These are phyloP conservation scores for Truncatella angustata DNA, from an alignment of 2,329 filamentous ascomycete genomes.

Conservation along the genomic window DNA sequence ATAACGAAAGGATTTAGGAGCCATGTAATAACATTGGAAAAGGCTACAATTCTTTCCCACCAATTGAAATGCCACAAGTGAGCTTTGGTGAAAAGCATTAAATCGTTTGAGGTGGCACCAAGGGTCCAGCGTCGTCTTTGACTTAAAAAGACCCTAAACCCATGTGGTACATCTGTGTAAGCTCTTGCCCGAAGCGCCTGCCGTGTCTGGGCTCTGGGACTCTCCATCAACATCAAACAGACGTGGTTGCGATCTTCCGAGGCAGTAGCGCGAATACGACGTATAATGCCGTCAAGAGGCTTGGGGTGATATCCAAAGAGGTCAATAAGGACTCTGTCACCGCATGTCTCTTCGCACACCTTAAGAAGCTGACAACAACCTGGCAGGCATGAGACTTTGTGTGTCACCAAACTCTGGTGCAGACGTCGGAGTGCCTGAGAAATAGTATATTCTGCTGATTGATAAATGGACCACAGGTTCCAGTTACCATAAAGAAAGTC, in stretches of 20 bases:
- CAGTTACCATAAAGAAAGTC: slow-evolving; percentile 41
- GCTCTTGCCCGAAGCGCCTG: slow-evolving; percentile 46
- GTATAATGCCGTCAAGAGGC: slow-evolving; percentile 46
- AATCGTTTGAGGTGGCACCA: slow-evolving; percentile 47
- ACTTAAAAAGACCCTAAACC: slow-evolving; percentile 44
- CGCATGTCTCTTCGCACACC: slow-evolving; percentile 47
- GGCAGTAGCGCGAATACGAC: slow-evolving; percentile 47
- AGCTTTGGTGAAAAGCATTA: slow-evolving; percentile 44
- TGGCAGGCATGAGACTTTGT: slow-evolving; percentile 47
- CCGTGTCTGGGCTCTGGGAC: slow-evolving; percentile 40
- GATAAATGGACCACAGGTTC: slow-evolving; percentile 44
- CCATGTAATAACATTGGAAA: slow-evolving; percentile 46
- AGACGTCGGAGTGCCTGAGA: slow-evolving; percentile 45
- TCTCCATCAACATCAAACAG: slow-evolving; percentile 45
- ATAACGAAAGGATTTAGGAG: slow-evolving; percentile 44
- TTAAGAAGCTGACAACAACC: slow-evolving; percentile 50
- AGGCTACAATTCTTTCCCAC: slow-evolving; percentile 42
- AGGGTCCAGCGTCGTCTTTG: slow-evolving; percentile 49
- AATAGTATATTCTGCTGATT: slow-evolving; percentile 47
- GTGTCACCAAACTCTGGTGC: slow-evolving; percentile 47
- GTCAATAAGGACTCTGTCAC: slow-evolving; percentile 42
- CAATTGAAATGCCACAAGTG: slow-evolving; percentile 42
- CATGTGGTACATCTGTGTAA: slow-evolving; percentile 44
- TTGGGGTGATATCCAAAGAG: slow-evolving; percentile 48
- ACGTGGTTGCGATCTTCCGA: slow-evolving; percentile 50